phyloP scores from a whole-genome alignment of 441 rosid species.

The Raphanus hybrid region DNA sequence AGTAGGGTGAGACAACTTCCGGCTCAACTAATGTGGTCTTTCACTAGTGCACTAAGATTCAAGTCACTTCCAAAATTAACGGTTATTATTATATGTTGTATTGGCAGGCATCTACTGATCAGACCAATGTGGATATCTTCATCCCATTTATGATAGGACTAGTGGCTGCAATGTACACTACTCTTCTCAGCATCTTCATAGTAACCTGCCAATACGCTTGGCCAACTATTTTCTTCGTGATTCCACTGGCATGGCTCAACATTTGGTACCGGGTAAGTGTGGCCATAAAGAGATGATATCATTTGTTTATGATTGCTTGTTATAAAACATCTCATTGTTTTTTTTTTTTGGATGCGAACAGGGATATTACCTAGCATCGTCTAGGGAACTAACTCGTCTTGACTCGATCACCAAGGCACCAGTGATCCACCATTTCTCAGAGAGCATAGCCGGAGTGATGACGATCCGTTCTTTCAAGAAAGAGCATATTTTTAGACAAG shows the following conservation, averaged over 20 bases:
- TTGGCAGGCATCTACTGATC: constrained; percentile 91
- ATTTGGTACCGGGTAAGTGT: constrained; percentile 68
- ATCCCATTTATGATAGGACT: constrained; percentile 72
- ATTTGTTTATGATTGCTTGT: background rate
- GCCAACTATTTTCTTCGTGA: constrained; percentile 81
- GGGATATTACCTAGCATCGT: constrained; percentile 84
- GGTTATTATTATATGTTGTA: background rate
- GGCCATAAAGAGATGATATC: background rate
- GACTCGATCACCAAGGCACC: constrained; percentile 91
- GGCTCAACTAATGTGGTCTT: no score
- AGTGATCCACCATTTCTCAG: constrained; percentile 93
- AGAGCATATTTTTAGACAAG: constrained; percentile 56
- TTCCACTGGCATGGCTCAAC: constrained; percentile 91
- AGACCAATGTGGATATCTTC: constrained; percentile 80
- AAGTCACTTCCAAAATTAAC: background rate
- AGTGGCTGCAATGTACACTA: constrained; percentile 70
- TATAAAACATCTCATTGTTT: background rate
- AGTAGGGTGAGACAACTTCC: constrained; percentile 67
- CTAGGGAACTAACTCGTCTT: constrained; percentile 88
- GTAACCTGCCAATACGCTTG: constrained; percentile 94
- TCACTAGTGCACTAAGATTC: no score
- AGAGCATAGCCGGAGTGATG: constrained; percentile 78
- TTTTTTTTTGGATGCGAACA: background rate
- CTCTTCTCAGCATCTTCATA: constrained; percentile 80
- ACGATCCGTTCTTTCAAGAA: constrained; percentile 73